A percentile compares a stretch with the other conserved stretches of the same genome.
Evolutionary conservation across 306 rosid species (phyloP).

Genomic region (Dryas octopetala): DNA sequence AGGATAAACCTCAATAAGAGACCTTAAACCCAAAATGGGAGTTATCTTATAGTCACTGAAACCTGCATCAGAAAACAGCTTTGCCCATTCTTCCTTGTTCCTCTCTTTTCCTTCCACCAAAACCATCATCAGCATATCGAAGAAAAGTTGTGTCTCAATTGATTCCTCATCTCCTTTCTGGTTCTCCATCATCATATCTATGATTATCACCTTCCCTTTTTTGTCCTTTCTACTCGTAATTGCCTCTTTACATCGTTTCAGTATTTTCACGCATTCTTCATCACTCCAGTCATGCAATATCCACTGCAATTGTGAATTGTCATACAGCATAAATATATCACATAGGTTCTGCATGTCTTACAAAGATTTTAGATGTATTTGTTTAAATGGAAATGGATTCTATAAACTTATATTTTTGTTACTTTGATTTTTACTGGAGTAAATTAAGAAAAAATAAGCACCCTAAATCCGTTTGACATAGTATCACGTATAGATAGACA

Average conservation of each 20-base stretch:
- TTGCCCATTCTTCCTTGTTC: conserved; percentile 23
- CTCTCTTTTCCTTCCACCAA: conserved; percentile 10
- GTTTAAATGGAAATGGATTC: no score
- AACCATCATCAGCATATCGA: conserved; percentile 18
- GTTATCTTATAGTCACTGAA: conserved; percentile 13
- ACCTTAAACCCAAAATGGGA: conserved; percentile 12
- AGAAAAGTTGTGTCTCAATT: conserved; percentile 17
- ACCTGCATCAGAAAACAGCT: conserved; percentile 23
- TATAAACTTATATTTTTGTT: no score
- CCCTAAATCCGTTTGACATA: no score
- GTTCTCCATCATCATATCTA: conserved; percentile 7
- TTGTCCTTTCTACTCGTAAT: not conserved
- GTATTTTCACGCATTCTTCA: conserved; percentile 16
- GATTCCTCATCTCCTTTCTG: not conserved
- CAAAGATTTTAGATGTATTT: no score
- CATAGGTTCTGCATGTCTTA: no score
- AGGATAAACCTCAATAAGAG: conserved; percentile 22
- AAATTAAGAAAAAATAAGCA: no score
- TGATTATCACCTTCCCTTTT: conserved; percentile 19
- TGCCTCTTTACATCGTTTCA: conserved; percentile 3
- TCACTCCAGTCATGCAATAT: conserved; percentile 22
- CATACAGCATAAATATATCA: no score
- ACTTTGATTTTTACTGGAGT: no score
- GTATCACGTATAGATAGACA: no score
- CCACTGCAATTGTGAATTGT: not conserved